These are phyloP conservation scores for Teunomyces kruisii DNA, from an alignment of 805 yeast species.

Conservation along the genomic window DNA sequence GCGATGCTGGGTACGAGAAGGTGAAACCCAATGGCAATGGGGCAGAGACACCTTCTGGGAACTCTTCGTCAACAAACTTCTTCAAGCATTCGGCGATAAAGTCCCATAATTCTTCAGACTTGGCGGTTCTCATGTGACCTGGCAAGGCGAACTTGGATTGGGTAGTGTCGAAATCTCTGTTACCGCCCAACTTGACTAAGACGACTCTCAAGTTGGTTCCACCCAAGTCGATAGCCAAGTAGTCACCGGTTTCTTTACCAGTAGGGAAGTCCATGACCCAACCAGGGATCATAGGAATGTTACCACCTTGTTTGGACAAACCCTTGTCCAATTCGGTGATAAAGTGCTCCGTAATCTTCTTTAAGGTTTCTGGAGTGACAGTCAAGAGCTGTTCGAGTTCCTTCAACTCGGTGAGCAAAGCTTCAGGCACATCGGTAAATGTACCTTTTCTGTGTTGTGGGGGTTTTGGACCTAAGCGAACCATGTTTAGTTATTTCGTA, in stretches of 20 bases:
- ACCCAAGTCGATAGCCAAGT: slow-evolving; percentile 92
- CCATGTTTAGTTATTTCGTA: slow-evolving; percentile 46
- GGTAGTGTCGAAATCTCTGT: slow-evolving; percentile 77
- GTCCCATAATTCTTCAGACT: slow-evolving; percentile 72
- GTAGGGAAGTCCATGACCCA: slow-evolving; percentile 96
- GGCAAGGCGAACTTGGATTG: slow-evolving; percentile 89
- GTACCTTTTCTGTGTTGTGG: slow-evolving; percentile 76
- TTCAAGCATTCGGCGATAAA: slow-evolving; percentile 84
- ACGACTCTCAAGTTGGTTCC: slow-evolving; percentile 96
- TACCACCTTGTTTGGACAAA: slow-evolving; percentile 69
- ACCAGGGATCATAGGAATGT: slow-evolving; percentile 95
- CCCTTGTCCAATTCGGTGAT: slow-evolving; percentile 80
- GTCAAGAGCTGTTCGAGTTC: slow-evolving; percentile 61
- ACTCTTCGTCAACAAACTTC: slow-evolving; percentile 62
- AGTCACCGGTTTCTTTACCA: slow-evolving; percentile 88
- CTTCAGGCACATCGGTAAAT: slow-evolving; percentile 62
- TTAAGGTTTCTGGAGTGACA: slow-evolving; percentile 59
- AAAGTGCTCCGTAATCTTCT: slow-evolving; percentile 71
- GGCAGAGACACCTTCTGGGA: slow-evolving; percentile 63
- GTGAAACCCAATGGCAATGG: slow-evolving; percentile 80
- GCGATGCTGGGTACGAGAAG: slow-evolving; percentile 88
- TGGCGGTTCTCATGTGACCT: slow-evolving; percentile 71
- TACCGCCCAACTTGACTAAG: slow-evolving; percentile 78
- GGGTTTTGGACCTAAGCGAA: slow-evolving; percentile 78
- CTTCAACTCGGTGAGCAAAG: slow-evolving; percentile 56